phyloP scores from a whole-genome alignment of 2,329 filamentous ascomycete genomes.

The Pestalotiopsis sp. region DNA sequence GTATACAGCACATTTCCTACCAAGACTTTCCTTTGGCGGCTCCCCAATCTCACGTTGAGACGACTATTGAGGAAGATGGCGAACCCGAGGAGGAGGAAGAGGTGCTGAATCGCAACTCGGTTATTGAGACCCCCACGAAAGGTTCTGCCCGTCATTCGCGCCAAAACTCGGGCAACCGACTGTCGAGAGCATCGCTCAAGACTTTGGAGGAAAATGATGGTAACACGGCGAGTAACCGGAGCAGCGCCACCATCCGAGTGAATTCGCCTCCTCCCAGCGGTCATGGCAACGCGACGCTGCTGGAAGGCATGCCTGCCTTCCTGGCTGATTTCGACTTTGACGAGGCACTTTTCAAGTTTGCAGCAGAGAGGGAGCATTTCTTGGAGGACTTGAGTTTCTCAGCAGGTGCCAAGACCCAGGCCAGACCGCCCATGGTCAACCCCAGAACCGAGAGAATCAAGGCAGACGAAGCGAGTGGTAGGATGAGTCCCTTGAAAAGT shows the following conservation, averaged over 20 bases:
- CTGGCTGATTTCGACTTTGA: conserved; percentile 86
- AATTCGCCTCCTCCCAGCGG: conserved; percentile 28
- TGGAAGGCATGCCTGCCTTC: conserved; percentile 35
- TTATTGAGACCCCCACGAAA: conserved; percentile 28
- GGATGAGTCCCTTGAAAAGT: conserved; percentile 56
- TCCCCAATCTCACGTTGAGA: conserved; percentile 47
- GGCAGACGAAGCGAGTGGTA: conserved; percentile 65
- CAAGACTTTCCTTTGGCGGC: conserved; percentile 50
- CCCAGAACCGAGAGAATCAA: conserved; percentile 82
- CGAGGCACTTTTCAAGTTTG: conserved; percentile 89
- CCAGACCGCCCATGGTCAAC: conserved; percentile 72
- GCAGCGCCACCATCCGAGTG: conserved; percentile 64
- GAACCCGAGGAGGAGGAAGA: conserved; percentile 44
- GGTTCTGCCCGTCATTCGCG: conserved; percentile 59
- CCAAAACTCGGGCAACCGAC: conserved; percentile 57
- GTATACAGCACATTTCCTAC: conserved; percentile 68
- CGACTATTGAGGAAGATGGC: conserved; percentile 64
- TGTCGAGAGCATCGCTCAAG: conserved; percentile 55
- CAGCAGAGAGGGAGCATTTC: conserved; percentile 91
- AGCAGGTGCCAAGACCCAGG: conserved; percentile 76
- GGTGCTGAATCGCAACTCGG: conserved; percentile 21
- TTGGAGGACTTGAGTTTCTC: conserved; percentile 89
- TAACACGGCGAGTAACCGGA: conserved; percentile 63
- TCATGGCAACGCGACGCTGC: conserved; percentile 18
- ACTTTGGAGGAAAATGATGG: conserved; percentile 61